These are phyloP conservation scores for Middelhovenomyces tepae DNA, from an alignment of 805 yeast species.

Conservation along the genomic window DNA sequence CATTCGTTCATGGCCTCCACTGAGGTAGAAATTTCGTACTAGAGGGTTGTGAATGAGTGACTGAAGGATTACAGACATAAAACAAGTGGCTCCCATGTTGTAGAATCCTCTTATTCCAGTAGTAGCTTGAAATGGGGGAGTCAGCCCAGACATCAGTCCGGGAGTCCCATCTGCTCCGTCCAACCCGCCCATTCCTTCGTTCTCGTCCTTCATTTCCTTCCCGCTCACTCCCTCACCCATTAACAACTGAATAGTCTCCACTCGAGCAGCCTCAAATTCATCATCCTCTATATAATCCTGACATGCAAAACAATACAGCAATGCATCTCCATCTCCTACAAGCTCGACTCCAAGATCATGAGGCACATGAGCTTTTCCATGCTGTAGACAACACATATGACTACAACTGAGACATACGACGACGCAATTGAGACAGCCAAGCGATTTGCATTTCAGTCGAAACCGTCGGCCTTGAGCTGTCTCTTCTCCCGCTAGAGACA, in stretches of 20 bases:
- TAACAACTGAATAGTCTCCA: slow-evolving; percentile 4
- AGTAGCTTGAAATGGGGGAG: slow-evolving; percentile 32
- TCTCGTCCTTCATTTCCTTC: slow-evolving; percentile 5
- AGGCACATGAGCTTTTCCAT: slow-evolving; percentile 31
- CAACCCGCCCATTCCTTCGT: background rate
- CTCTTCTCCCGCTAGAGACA: slow-evolving; percentile 11
- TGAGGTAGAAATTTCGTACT: slow-evolving; percentile 65
- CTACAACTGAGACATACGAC: slow-evolving; percentile 20
- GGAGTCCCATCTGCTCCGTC: slow-evolving; percentile 1
- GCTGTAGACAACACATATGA: slow-evolving; percentile 16
- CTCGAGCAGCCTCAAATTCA: slow-evolving; percentile 44
- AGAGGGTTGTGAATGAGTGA: slow-evolving; percentile 85
- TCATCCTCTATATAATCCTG: slow-evolving; percentile 59
- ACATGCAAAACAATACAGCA: slow-evolving; percentile 70
- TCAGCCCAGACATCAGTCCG: slow-evolving; percentile 1
- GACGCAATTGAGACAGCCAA: too few species aligned
- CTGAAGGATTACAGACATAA: slow-evolving; percentile 89
- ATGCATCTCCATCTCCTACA: slow-evolving; percentile 45
- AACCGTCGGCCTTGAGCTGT: too few species aligned
- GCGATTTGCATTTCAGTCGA: too few species aligned
- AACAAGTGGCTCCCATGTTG: slow-evolving; percentile 96
- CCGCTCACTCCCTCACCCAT: slow-evolving; percentile 7
- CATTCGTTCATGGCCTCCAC: slow-evolving; percentile 59
- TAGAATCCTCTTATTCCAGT: slow-evolving; percentile 84
- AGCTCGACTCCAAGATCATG: slow-evolving; percentile 52